Base-by-base conservation (phyloP, 2,329 filamentous ascomycete genomes). In the Knufia fluminis region DNA sequence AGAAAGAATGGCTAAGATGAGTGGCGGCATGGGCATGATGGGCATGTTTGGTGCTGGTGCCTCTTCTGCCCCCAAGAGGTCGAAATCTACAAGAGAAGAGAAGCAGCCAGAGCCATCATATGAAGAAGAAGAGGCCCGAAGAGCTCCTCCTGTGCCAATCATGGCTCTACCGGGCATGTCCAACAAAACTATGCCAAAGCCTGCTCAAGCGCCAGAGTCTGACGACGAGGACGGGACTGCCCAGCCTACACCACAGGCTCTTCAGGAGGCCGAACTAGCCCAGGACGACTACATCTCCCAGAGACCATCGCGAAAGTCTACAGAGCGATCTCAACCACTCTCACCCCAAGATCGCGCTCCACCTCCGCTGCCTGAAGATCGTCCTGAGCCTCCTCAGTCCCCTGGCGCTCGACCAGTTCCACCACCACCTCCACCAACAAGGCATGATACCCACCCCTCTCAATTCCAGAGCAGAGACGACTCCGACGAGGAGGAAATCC, bases 1-100 rank as follows among this genome's bases (percentile, higher is more conserved):
- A 52, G 89, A 92, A 54, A 82, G 92, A 59, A 98, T 98, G 88
- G 92, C 92, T 40, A 96, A 95, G 70, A 92, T 98, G 85, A 94
- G 91, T 58, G 91, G 91, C 49, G 91, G 91, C 19, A 95, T 95
- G 87, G 88, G 88, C 41, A 94, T 97, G 84, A 82, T 88, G 64
- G 87, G 88, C 60, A 92, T 97, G 82, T 94, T 94, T 65, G 87
- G 86, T 31, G 78, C 77, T 32, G 80, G 80, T 52, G 78, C 88
- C 64, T 77, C 76, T 52, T 69, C 68, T 64, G 53, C 61, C 57
- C 56, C 62, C 47, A 72, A 72, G 56, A 79, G 77, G 60, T 71
- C 74, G 32, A 75, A 73, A 59, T 57, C 72, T 24, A 57, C 67
- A 32, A 57, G 54, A 10, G 64, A 70, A 52, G 54, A 60, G 33